Conservation (phyloP, 2,329 filamentous ascomycete genomes). For the Calonectria henricotiae region DNA sequence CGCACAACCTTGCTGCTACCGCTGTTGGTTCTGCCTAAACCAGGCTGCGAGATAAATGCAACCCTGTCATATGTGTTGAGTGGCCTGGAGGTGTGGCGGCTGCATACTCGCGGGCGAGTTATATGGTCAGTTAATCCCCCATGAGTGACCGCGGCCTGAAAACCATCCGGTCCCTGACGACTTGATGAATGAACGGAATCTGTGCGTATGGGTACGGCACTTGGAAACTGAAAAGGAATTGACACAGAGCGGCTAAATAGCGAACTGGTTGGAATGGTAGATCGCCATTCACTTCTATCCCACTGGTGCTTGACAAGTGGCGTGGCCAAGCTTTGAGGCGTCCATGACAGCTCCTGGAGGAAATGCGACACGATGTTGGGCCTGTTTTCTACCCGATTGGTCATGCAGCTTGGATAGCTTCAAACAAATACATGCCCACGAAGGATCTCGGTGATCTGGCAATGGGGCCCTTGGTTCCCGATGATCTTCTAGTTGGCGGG, state of each 20-base stretch:
- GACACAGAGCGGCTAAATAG: background rate
- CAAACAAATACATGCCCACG: background rate
- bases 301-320: background rate
- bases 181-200: background rate
- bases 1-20: background rate
- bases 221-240: background rate
- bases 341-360: background rate
- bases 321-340: background rate
- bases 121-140: background rate
- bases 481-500: background rate
- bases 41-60: background rate
- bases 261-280: background rate
- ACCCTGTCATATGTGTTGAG: background rate
- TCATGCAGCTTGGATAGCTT: background rate
- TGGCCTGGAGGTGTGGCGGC: background rate
- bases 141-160: background rate
- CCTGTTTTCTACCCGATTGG: background rate
- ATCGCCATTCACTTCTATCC: background rate
- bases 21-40: constrained; percentile 14
- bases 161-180: constrained; percentile 7
- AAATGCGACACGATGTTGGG: background rate
- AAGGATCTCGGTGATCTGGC: background rate
- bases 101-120: background rate
- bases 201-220: background rate
- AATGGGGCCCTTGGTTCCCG: constrained; percentile 8